phyloP scores from a whole-genome alignment of 768 basidiomycete genomes.

The Xerocomellus intermedius region DNA sequence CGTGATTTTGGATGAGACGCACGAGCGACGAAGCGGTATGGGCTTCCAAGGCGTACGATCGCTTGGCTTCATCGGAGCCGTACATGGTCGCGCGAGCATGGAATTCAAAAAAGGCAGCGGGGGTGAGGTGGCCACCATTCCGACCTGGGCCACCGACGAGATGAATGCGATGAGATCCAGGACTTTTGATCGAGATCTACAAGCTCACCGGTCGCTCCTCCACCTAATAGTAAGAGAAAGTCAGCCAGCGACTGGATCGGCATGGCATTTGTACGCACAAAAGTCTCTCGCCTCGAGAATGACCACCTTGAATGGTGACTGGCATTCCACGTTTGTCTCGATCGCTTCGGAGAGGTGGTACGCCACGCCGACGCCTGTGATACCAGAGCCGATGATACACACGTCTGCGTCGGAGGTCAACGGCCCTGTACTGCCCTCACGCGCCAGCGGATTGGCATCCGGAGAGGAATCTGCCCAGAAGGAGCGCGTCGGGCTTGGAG shows the following conservation, averaged over 20 bases:
- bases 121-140: slow-evolving; percentile 76
- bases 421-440: slow-evolving; percentile 59
- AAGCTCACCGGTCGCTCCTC: slow-evolving; percentile 68
- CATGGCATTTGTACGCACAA: slow-evolving; percentile 48
- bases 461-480: slow-evolving; percentile 65
- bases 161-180: neutral
- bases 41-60: slow-evolving; percentile 53
- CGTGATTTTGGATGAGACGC: slow-evolving; percentile 44
- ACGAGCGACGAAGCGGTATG: slow-evolving; percentile 52
- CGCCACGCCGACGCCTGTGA: slow-evolving; percentile 72
- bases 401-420: slow-evolving; percentile 65
- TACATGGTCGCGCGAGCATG: slow-evolving; percentile 34
- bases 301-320: slow-evolving; percentile 45
- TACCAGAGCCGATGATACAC: slow-evolving; percentile 77
- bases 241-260: neutral
- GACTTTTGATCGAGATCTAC: neutral
- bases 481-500: slow-evolving; percentile 62
- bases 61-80: slow-evolving; percentile 55
- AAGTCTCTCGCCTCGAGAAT: slow-evolving; percentile 85
- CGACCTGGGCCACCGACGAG: slow-evolving; percentile 46
- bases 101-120: slow-evolving; percentile 49
- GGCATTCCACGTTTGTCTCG: neutral
- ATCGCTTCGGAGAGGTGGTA: slow-evolving; percentile 59
- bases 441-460: slow-evolving; percentile 63
- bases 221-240: slow-evolving; percentile 39